Base-by-base conservation (phyloP, 306 rosid genomes). In the Clitoria ternatea region DNA sequence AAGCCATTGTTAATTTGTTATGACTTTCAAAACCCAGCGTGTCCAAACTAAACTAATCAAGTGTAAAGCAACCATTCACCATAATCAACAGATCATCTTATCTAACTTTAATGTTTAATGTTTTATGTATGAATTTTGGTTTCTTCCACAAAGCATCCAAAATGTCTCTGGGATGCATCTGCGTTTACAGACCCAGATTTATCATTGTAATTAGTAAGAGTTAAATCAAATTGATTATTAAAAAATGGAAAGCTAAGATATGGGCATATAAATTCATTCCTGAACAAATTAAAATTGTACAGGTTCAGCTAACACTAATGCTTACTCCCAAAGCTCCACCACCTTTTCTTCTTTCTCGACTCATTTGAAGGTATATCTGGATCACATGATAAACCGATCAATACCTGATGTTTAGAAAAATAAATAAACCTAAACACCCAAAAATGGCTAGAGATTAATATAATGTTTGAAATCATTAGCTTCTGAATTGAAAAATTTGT, bases 281-380 rank as follows among this genome's bases (percentile, higher is more conserved):
- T 19, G 64, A 69, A 61, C 64, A 65, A 50, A 65, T 76, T 76
- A 62, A 57, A 6, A 20, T 7, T 42, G 49, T 33, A 71, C 10
- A 59, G 42, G 27, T 80, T 45, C 48, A 57, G 12, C 75, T 69
- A 22, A 22, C 35, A 45, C 49, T 86, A 86, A 50, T 81, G 83
- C 82, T 81, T 88, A 30, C 81, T 85, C 56, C 96, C 85, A 44
- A 88, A 88, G 49, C 10, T 84, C 90, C 90, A 88, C 96, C 97
- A 86, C 52, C 66, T 81, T 84, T 66, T 82, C 81, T 87, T 88
- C 88, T 79, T 88, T 32, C 83, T 85, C 40, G 66, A 76, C 54
- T 85, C 96, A 37, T 15, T 60, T 19, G 96, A 79, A 30, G 85
- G 71, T 40, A 79, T 60, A 71, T 76, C 96, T 85, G 88, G 61